These are phyloP conservation scores for Oryza brachyantha DNA, from an alignment of 176 grass and related monocot species.

Conservation along the genomic window DNA sequence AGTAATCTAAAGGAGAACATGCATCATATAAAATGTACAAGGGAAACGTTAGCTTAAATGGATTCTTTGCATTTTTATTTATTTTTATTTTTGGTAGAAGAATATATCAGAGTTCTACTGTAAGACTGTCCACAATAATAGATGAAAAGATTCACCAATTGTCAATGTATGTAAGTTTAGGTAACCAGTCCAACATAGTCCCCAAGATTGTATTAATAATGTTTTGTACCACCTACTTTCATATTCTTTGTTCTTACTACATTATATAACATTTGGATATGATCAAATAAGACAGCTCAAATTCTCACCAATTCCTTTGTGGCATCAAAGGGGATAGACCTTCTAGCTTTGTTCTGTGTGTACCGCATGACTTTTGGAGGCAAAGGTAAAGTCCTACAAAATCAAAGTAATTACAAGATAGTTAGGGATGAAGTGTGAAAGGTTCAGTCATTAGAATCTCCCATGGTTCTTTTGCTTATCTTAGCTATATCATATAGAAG, in stretches of 20 bases:
- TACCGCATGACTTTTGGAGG: constrained; percentile 45
- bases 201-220: neutral
- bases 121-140: constrained; percentile 1
- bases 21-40: neutral
- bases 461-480: neutral
- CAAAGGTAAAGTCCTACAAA: constrained; percentile 52
- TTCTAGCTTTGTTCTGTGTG: constrained; percentile 27
- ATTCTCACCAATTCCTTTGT: constrained; percentile 54
- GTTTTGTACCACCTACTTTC: neutral
- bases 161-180: neutral
- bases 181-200: constrained; percentile 12
- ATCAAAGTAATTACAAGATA: constrained; percentile 18
- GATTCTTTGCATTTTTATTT: neutral
- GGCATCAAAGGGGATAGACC: constrained; percentile 48
- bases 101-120: neutral
- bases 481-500: neutral
- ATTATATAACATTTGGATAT: neutral
- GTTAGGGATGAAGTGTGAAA: constrained; percentile 27
- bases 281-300: constrained; percentile 16
- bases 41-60: neutral
- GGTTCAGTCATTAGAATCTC: neutral
- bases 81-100: neutral
- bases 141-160: constrained; percentile 4
- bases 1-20: neutral
- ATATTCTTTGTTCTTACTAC: constrained; percentile 11